phyloP scores from a whole-genome alignment of 176 grass and related monocot genomes.

The Pharus latifolius region DNA sequence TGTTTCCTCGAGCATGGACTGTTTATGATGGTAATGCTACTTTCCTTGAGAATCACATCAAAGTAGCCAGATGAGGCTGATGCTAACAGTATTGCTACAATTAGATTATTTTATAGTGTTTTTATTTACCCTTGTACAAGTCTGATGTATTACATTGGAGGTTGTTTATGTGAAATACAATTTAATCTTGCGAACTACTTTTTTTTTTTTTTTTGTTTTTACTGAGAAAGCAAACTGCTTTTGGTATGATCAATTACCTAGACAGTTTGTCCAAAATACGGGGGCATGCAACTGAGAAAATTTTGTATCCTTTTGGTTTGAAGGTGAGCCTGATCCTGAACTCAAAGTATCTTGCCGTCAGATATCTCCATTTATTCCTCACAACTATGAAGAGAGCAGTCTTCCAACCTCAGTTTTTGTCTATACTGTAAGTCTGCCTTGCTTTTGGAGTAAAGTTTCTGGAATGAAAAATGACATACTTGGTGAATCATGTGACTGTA shows the following conservation, averaged over 20 bases:
- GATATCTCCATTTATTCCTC: constrained; percentile 98
- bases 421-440: constrained; percentile 67
- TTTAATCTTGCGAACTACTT: not conserved
- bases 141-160: not conserved
- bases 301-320: constrained; percentile 22
- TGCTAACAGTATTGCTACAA: not conserved
- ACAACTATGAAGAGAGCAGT: constrained; percentile 91
- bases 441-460: constrained; percentile 1
- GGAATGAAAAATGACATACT: not conserved
- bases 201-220: no score
- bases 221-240: no score
- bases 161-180: not conserved
- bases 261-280: not conserved
- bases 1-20: constrained; percentile 96
- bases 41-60: not conserved
- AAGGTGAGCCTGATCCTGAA: constrained; percentile 94
- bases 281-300: not conserved
- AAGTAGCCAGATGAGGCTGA: not conserved
- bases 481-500: not conserved
- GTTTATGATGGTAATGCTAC: constrained; percentile 84
- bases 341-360: constrained; percentile 95
- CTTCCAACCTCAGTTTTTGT: constrained; percentile 92
- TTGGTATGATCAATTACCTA: not conserved
- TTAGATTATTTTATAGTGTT: not conserved
- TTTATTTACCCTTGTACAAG: not conserved